Base-by-base conservation (phyloP, 306 rosid genomes). In the Alnus rubra region DNA sequence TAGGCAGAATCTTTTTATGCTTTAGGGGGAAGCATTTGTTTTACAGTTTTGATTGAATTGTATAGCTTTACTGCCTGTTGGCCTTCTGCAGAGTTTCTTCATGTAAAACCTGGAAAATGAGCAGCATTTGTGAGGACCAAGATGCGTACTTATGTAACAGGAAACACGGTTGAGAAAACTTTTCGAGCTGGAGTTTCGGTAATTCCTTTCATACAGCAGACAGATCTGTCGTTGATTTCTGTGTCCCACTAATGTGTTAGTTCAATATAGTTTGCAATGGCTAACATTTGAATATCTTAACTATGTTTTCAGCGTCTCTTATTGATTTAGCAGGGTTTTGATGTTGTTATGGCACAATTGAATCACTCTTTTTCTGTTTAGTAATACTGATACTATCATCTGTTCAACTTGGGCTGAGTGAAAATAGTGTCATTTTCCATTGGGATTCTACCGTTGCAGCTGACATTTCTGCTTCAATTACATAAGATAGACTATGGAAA, bases 91-190 rank as follows among this genome's bases (percentile, higher is more conserved):
- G 98, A 95, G 88, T 95, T 95, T 87, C 98, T 95, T 74, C 98
- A 95, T 19, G 98, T 95, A 9, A 95, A 95, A 84, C 99, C 99
- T 52, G 99, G 98, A 42, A 95, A 92, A 83, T 98, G 98, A 42
- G 96, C 99, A 13, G 99, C 99, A 23, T 95, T 95, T 80, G 98
- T 93, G 54, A 88, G 99, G 92, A 95, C 99, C 84, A 95, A 90
- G 77, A 78, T 95, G 56, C 93, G 92, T 74, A 95, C 91, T 84
- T 90, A 93, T 83, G 35, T 93, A 11, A 84, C 98, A 0, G 96
- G 99, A 80, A 93, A 90, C 74, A 91, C 98, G 0, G 95, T 95
- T 79, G 99, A 95, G 76, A 91, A 91, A 75, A 95, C 97, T 33
- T 95, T 95, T 80, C 91, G 99, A 81, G 98, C 99, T 70, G 98